Evolutionary conservation across 2,329 filamentous ascomycete species (phyloP).

Genomic region (Pyrenochaeta sp.): DNA sequence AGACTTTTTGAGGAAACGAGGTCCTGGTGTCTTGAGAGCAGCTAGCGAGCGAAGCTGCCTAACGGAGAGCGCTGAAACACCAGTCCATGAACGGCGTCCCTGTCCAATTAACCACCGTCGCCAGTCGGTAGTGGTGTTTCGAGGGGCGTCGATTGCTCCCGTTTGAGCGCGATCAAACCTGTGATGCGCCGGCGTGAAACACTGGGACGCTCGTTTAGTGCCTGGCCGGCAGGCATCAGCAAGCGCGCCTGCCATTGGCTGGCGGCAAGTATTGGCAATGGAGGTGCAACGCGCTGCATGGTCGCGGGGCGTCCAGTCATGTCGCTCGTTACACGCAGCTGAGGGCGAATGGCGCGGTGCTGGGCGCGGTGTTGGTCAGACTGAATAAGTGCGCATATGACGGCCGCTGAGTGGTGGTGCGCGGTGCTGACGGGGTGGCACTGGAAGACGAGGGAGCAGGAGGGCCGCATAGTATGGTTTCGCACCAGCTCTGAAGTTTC

Average conservation of each 20-base stretch:
- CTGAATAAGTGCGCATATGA: neutral
- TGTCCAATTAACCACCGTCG: constrained; percentile 19
- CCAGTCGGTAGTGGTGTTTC: constrained; percentile 8
- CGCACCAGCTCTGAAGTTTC: neutral
- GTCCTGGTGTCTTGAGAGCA: neutral
- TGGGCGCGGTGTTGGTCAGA: constrained; percentile 6
- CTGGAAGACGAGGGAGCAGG: neutral
- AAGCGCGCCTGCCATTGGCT: constrained; percentile 32
- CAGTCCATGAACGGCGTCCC: constrained; percentile 23
- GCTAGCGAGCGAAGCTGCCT: neutral
- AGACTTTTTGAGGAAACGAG: neutral
- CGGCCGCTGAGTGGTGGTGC: constrained; percentile 23
- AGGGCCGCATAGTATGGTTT: neutral
- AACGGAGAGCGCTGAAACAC: constrained; percentile 27
- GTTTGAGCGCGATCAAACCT: constrained; percentile 42
- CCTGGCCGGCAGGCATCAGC: constrained; percentile 23
- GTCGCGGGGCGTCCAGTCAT: constrained; percentile 12
- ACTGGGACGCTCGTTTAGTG: constrained; percentile 29
- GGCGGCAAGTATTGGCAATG: constrained; percentile 39
- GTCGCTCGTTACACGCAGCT: constrained; percentile 19
- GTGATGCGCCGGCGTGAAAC: constrained; percentile 39
- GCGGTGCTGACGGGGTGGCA: neutral
- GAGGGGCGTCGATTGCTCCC: constrained; percentile 18
- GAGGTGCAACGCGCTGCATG: constrained; percentile 28
- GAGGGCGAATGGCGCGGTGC: constrained; percentile 8